A percentile compares a stretch with the other conserved stretches of the same genome.
phyloP scores from a whole-genome alignment of 192 early-diverging fungal genomes.

The Linnemannia zychae region DNA sequence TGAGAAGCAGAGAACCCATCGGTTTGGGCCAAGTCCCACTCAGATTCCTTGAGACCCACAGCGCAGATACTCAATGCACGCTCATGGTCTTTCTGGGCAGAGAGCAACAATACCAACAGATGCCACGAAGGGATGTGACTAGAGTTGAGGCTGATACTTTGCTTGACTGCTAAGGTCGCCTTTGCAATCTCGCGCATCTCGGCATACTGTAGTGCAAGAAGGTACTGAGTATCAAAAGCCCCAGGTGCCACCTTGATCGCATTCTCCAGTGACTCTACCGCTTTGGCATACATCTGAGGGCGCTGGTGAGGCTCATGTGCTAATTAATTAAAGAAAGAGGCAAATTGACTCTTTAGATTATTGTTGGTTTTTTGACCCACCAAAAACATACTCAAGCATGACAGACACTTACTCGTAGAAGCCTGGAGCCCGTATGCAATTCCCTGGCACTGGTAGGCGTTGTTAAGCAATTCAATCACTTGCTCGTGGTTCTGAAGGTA shows the following conservation, averaged over 20 bases:
- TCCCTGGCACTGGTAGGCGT: constrained; percentile 39
- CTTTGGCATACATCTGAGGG: constrained; percentile 70
- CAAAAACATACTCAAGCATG: background rate
- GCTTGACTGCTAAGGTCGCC: constrained; percentile 67
- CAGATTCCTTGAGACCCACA: constrained; percentile 71
- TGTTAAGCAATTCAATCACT: constrained; percentile 22
- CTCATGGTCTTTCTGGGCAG: constrained; percentile 74
- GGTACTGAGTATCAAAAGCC: constrained; percentile 72
- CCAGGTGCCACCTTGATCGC: constrained; percentile 66
- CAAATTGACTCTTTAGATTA: background rate
- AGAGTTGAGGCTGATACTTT: constrained; percentile 66
- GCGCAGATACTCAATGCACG: constrained; percentile 76
- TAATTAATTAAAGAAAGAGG: constrained; percentile 7
- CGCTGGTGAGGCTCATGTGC: constrained; percentile 75
- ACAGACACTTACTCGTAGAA: constrained; percentile 18
- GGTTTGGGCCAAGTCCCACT: constrained; percentile 50
- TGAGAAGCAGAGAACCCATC: constrained; percentile 35
- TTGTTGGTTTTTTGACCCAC: background rate
- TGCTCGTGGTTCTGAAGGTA: constrained; percentile 55
- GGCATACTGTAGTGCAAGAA: constrained; percentile 78
- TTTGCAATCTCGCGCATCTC: constrained; percentile 71
- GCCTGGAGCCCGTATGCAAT: constrained; percentile 43
- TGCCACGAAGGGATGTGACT: constrained; percentile 80
- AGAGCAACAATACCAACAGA: constrained; percentile 74
- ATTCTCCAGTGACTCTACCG: constrained; percentile 65